Evolutionary conservation across 805 yeast genomes (phyloP), one percentile per base, ranked within the genome.

Genomic region (Ogataea corticis): DNA sequence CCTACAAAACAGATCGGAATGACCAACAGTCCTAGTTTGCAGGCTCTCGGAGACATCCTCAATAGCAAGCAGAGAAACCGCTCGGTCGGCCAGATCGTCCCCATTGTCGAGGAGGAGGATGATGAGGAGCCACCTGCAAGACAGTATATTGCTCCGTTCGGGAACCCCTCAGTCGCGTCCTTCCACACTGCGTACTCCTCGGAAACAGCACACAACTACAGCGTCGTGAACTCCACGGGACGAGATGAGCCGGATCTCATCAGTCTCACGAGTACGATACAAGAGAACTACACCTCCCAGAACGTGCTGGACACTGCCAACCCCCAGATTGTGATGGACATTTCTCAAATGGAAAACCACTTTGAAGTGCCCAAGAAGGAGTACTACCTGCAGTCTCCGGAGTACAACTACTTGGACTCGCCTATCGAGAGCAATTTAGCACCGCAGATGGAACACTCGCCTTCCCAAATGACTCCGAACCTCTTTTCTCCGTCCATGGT

Each of bases 21-120:
- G 57, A 52, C 61, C 2, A 62, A 58, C 30, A 66, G 71, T 48
- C 72, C 72, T 19, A 66, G 71, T 46, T 52, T 68, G 31, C 65
- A 61, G 44, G 66, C 67, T 4, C 46, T 68, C 29, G 65, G 62
- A 38, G 63, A 58, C 31, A 62, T 68, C 16, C 48, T 67, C 19
- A 63, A 61, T 27, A 50, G 52, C 25, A 66, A 65, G 41, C 51
- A 58, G 9, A 48, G 49, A 21, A 13, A 38, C 3, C 38, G 33
- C 17, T 11, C 41, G 12, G 36, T 29, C 27, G 19, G 23, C 10
- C 46, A 42, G 17, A 38, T 55, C 31, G 23, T 42, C 21, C 16
- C 56, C 12, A 52, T 56, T 3, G 30, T 43, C 12, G 59, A 48
- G 33, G 62, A 54, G 28, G 48, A 48, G 33, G 62, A 54, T 23